phyloP scores from a whole-genome alignment of 1,284 basidiomycete genomes.

The Pseudozyma sp. region DNA sequence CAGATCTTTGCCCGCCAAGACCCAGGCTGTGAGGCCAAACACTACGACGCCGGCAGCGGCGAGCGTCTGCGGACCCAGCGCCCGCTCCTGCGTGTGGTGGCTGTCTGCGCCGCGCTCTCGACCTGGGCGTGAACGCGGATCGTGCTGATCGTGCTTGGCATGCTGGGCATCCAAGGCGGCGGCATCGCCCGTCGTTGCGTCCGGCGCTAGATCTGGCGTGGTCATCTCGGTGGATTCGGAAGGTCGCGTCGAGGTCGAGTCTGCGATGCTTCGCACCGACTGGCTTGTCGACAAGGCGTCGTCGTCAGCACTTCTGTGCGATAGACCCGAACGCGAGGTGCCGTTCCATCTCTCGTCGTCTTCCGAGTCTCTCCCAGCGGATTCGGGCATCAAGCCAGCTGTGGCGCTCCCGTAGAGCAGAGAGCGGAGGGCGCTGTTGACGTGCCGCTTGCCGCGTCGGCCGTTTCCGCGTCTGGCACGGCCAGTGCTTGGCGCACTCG shows the following conservation, averaged over 20 bases:
- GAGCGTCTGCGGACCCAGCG: slow-evolving; percentile 19
- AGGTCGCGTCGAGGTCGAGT: slow-evolving; percentile 46
- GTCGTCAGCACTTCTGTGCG: slow-evolving; percentile 29
- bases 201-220: slow-evolving; percentile 31
- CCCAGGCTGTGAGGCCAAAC: slow-evolving; percentile 50
- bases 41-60: slow-evolving; percentile 51
- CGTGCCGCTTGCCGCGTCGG: slow-evolving; percentile 43
- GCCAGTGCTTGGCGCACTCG: slow-evolving; percentile 9
- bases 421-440: slow-evolving; percentile 52
- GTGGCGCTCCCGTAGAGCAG: slow-evolving; percentile 48
- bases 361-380: slow-evolving; percentile 20
- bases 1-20: slow-evolving; percentile 49
- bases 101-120: slow-evolving; percentile 17
- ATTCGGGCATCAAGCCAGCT: slow-evolving; percentile 29
- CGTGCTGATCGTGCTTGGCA: slow-evolving; percentile 18
- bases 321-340: slow-evolving; percentile 16
- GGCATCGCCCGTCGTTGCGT: slow-evolving; percentile 18
- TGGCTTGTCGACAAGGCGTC: slow-evolving; percentile 43
- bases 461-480: slow-evolving; percentile 23
- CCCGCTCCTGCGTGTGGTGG: slow-evolving; percentile 22
- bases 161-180: slow-evolving; percentile 13
- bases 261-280: slow-evolving; percentile 44
- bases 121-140: slow-evolving; percentile 18
- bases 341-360: slow-evolving; percentile 36
- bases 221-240: slow-evolving; percentile 49